Evolutionary conservation across 306 rosid species (phyloP).

Genomic region (Urtica urens): DNA sequence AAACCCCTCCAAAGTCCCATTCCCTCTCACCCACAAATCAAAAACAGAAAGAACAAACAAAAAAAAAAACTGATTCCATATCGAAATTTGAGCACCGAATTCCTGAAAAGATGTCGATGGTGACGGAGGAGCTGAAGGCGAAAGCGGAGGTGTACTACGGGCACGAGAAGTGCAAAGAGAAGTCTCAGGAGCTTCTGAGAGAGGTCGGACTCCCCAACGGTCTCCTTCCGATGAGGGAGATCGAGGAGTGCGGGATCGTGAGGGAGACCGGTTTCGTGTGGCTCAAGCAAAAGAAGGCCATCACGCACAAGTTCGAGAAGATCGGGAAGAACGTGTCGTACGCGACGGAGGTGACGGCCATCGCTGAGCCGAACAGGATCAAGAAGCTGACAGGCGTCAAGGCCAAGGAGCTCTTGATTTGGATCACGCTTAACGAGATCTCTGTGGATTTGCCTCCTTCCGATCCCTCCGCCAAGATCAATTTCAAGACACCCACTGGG

Average conservation of each 20-base stretch:
- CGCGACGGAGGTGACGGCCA: constrained; percentile 61
- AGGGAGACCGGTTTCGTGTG: constrained; percentile 66
- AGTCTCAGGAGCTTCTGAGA: constrained; percentile 38
- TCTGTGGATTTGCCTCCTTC: constrained; percentile 56
- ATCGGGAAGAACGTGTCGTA: constrained; percentile 53
- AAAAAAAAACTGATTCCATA: background rate
- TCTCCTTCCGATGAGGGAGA: constrained; percentile 57
- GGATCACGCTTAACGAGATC: constrained; percentile 61
- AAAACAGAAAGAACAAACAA: background rate
- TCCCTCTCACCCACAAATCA: background rate
- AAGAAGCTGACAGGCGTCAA: constrained; percentile 73
- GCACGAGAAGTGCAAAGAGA: constrained; percentile 47
- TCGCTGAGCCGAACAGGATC: constrained; percentile 43
- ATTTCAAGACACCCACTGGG: constrained; percentile 56
- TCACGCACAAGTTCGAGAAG: constrained; percentile 65
- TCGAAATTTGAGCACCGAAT: too few relatives aligned
- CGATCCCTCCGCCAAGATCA: constrained; percentile 59
- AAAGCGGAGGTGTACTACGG: constrained; percentile 68
- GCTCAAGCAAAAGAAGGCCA: constrained; percentile 63
- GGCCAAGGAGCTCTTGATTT: constrained; percentile 74
- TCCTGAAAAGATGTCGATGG: constrained; percentile 31
- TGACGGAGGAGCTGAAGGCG: constrained; percentile 36
- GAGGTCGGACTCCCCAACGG: constrained; percentile 66
- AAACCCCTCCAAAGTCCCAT: constrained; percentile 5
- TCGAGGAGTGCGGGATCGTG: constrained; percentile 63